A percentile compares a stretch with the other conserved stretches of the same genome.
Evolutionary conservation across 1,139 yeast species (phyloP).

Genomic region (Geotrichum siamense): DNA sequence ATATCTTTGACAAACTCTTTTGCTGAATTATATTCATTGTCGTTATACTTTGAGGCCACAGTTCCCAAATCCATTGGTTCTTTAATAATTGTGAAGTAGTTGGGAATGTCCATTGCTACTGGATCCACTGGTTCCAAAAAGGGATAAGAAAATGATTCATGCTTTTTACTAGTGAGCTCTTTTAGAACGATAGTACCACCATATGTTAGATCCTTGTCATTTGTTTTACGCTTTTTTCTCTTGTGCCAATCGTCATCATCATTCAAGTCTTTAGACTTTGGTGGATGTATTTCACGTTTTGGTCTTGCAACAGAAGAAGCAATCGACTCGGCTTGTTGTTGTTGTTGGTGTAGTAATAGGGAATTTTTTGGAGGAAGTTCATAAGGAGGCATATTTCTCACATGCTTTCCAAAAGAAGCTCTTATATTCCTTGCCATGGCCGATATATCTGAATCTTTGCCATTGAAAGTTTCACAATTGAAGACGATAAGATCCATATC

Average conservation of each 20-base stretch:
- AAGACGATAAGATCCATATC: slow-evolving; percentile 82
- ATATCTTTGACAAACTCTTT: slow-evolving; percentile 83
- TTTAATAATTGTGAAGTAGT: slow-evolving; percentile 75
- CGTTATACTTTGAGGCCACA: slow-evolving; percentile 66
- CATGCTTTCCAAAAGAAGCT: slow-evolving; percentile 88
- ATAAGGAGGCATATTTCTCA: slow-evolving; percentile 83
- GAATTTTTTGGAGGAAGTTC: slow-evolving; percentile 39
- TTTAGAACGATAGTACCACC: slow-evolving; percentile 67
- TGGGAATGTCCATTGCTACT: slow-evolving; percentile 85
- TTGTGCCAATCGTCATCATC: slow-evolving; percentile 36
- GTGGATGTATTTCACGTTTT: slow-evolving; percentile 93
- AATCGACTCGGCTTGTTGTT: slow-evolving; percentile 18
- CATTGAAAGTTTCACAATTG: slow-evolving; percentile 81
- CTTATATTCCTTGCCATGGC: slow-evolving; percentile 87
- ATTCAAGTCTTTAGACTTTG: slow-evolving; percentile 88
- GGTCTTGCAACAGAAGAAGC: slow-evolving; percentile 46
- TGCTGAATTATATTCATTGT: slow-evolving; percentile 81
- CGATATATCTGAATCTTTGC: slow-evolving; percentile 72
- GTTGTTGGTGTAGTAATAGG: slow-evolving; percentile 18
- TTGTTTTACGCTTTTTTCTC: slow-evolving; percentile 78
- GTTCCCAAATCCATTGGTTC: slow-evolving; percentile 95
- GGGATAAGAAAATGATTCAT: slow-evolving; percentile 79
- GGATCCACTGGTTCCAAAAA: slow-evolving; percentile 94
- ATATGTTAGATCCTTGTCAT: slow-evolving; percentile 84
- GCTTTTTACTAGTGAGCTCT: slow-evolving; percentile 77